A percentile compares a stretch with the other conserved stretches of the same genome.
Evolutionary conservation across 768 basidiomycete genomes (phyloP).

Genomic region (Trametes villosa): DNA sequence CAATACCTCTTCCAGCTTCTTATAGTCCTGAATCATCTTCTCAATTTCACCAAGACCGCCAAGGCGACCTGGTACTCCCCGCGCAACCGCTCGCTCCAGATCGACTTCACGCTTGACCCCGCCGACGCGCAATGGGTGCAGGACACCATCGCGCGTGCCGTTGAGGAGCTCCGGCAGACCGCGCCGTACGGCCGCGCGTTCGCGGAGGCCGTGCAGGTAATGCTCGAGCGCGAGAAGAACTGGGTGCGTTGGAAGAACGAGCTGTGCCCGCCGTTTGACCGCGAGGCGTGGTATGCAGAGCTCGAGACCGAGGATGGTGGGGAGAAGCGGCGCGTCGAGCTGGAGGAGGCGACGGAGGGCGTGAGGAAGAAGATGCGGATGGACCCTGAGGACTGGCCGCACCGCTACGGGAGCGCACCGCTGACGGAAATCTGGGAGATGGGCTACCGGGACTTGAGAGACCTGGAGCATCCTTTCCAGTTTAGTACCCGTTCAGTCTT

Average conservation of each 20-base stretch:
- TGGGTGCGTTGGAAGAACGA: slow-evolving; percentile 93
- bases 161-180: slow-evolving; percentile 67
- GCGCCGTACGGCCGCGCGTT: slow-evolving; percentile 79
- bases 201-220: slow-evolving; percentile 69
- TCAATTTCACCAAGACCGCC: slow-evolving; percentile 70
- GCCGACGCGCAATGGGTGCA: slow-evolving; percentile 77
- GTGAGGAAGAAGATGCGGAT: slow-evolving; percentile 58
- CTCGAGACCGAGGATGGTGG: slow-evolving; percentile 45
- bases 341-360: slow-evolving; percentile 65
- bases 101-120: slow-evolving; percentile 77
- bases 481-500: slow-evolving; percentile 33
- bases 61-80: slow-evolving; percentile 64
- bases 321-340: slow-evolving; percentile 48
- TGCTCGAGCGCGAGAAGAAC: slow-evolving; percentile 84
- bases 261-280: slow-evolving; percentile 78
- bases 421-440: slow-evolving; percentile 84
- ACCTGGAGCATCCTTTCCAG: slow-evolving; percentile 72
- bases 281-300: slow-evolving; percentile 61
- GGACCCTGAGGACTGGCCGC: slow-evolving; percentile 63
- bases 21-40: slow-evolving; percentile 75
- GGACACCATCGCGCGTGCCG: slow-evolving; percentile 62
- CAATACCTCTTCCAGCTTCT: slow-evolving; percentile 88
- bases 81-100: slow-evolving; percentile 79
- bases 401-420: slow-evolving; percentile 67
- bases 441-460: slow-evolving; percentile 68